A percentile compares a stretch with the other conserved stretches of the same genome.
Evolutionary conservation across 192 early-diverging fungal species (phyloP).

Genomic region (Podila verticillata): DNA sequence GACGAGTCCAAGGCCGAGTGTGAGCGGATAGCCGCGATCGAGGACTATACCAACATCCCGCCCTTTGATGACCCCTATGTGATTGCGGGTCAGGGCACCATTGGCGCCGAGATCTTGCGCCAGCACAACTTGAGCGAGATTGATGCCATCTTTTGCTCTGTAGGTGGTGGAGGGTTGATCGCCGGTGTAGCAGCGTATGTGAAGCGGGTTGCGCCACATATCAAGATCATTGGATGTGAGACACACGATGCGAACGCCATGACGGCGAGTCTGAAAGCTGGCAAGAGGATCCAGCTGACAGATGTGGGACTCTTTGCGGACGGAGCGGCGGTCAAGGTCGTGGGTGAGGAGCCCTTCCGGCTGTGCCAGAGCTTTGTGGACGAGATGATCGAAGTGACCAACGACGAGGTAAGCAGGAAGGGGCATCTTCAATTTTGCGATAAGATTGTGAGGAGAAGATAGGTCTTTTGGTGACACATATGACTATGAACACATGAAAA

Average conservation of each 20-base stretch:
- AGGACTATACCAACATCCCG: slow-evolving; percentile 91
- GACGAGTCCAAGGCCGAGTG: slow-evolving; percentile 94
- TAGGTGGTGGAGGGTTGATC: slow-evolving; percentile 95
- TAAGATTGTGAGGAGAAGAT: too few species aligned
- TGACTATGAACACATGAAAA: not conserved
- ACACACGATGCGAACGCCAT: slow-evolving; percentile 91
- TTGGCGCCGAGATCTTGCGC: slow-evolving; percentile 87
- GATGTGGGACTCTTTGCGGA: slow-evolving; percentile 98
- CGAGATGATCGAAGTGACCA: slow-evolving; percentile 90
- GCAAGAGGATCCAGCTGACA: slow-evolving; percentile 71
- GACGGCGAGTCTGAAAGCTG: slow-evolving; percentile 76
- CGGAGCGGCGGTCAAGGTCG: slow-evolving; percentile 93
- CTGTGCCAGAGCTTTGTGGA: slow-evolving; percentile 84
- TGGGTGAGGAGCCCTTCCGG: slow-evolving; percentile 90
- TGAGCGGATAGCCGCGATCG: slow-evolving; percentile 70
- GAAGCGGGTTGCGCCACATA: slow-evolving; percentile 87
- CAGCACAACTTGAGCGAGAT: slow-evolving; percentile 72
- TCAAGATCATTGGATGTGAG: slow-evolving; percentile 94
- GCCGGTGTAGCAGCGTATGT: slow-evolving; percentile 93
- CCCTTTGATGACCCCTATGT: slow-evolving; percentile 99
- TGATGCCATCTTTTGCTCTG: slow-evolving; percentile 90
- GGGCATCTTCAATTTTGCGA: not conserved
- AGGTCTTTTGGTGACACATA: not conserved
- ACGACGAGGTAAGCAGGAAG: slow-evolving; percentile 74
- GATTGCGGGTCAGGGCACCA: slow-evolving; percentile 99